phyloP scores from a whole-genome alignment of 306 rosid genomes.

The Dicorynia guianensis region DNA sequence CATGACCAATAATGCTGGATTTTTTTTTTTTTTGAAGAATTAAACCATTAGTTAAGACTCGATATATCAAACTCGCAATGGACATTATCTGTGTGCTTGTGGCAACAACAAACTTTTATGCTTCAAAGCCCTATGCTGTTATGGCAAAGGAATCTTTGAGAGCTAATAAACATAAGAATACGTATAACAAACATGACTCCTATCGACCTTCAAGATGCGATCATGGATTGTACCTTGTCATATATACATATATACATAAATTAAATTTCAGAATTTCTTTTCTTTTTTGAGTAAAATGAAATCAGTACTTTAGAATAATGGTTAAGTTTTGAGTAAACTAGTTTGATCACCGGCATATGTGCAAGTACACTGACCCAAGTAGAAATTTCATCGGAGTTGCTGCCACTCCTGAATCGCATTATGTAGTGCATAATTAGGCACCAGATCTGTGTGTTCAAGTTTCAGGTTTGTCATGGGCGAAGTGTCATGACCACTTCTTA shows the following conservation, averaged over 20 bases:
- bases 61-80: no score
- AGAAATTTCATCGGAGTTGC: conserved; percentile 54
- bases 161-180: no score
- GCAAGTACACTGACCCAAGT: conserved; percentile 36
- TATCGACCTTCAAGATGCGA: background rate
- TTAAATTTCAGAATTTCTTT: background rate
- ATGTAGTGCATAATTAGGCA: conserved; percentile 86
- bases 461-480: conserved; percentile 98
- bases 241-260: background rate
- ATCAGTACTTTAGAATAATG: background rate
- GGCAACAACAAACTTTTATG: no score
- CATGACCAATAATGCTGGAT: no score
- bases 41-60: no score
- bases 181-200: no score
- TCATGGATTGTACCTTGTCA: background rate
- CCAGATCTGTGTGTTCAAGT: conserved; percentile 81
- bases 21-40: no score
- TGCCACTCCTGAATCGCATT: conserved; percentile 97
- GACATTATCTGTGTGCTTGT: no score
- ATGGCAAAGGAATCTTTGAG: no score
- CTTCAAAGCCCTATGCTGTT: no score
- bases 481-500: conserved; percentile 83
- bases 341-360: conserved; percentile 25
- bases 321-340: no score
- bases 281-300: background rate